Evolutionary conservation across 495 filamentous ascomycete species (phyloP).

Genomic region (Neurospora sp.): DNA sequence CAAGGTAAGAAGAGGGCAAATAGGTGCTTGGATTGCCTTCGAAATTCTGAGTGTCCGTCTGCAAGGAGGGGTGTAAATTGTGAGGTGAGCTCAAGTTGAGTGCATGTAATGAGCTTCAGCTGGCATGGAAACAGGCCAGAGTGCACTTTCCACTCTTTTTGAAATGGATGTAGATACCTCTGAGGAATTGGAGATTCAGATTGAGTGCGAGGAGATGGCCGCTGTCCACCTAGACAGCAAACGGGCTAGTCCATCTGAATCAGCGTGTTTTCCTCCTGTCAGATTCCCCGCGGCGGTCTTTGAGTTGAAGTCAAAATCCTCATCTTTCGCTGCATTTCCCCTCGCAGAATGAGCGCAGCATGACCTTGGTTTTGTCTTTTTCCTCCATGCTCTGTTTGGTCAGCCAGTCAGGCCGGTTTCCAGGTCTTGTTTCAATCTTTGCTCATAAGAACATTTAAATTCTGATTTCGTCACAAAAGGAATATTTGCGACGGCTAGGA

Average conservation of each 20-base stretch:
- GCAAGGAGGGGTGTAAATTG: neutral
- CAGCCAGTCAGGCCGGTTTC: neutral
- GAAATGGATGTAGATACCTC: no score
- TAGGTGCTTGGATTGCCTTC: neutral
- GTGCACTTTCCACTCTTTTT: no score
- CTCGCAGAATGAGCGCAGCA: neutral
- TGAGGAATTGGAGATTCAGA: neutral
- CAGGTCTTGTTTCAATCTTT: neutral
- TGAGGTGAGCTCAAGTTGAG: neutral
- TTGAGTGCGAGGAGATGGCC: neutral
- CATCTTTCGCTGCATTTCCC: neutral
- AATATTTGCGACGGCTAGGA: neutral
- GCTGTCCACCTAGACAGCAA: neutral
- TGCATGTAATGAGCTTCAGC: neutral
- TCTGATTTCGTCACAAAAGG: neutral
- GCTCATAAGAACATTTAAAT: neutral
- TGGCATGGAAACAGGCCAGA: neutral
- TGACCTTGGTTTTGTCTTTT: neutral
- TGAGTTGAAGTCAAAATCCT: accelerated
- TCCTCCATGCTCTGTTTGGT: neutral
- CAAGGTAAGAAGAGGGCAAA: accelerated
- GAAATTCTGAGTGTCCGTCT: neutral
- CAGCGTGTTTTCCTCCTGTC: neutral
- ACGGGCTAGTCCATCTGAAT: neutral
- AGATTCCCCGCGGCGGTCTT: neutral